phyloP scores from a whole-genome alignment of 345 rosid genomes.

The Populus euphratica region DNA sequence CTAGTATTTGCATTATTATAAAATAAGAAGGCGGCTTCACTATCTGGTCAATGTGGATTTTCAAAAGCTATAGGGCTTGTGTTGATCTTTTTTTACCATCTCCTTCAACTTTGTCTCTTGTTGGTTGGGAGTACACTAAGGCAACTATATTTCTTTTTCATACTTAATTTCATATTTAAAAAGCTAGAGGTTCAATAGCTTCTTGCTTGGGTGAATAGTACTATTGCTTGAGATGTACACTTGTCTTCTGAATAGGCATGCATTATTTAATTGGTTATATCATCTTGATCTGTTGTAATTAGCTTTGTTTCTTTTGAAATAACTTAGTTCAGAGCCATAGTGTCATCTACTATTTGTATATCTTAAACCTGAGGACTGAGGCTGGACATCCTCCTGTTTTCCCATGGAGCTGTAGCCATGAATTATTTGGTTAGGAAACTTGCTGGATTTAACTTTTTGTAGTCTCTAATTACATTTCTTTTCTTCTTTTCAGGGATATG shows the following conservation, averaged over 20 bases:
- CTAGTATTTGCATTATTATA: not conserved
- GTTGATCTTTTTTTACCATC: constrained; percentile 31
- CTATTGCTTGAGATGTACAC: too few species aligned
- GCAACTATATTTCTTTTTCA: constrained; percentile 41
- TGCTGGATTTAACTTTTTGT: not conserved
- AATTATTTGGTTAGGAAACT: not conserved
- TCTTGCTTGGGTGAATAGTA: too few species aligned
- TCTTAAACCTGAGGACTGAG: not conserved
- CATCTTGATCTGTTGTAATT: not conserved
- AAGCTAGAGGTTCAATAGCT: too few species aligned
- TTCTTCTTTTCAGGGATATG: constrained; percentile 61
- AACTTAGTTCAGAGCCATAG: not conserved
- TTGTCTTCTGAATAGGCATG: too few species aligned
- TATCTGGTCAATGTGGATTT: constrained; percentile 76
- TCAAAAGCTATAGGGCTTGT: constrained; percentile 58
- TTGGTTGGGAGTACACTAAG: constrained; percentile 25
- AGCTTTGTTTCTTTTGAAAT: not conserved
- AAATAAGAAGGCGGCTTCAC: constrained; percentile 40
- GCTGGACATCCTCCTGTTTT: not conserved
- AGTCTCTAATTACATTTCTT: constrained; percentile 6
- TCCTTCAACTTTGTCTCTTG: not conserved
- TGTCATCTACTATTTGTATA: not conserved
- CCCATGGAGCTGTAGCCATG: not conserved
- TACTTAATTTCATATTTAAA: too few species aligned
- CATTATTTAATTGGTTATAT: too few species aligned